These are phyloP conservation scores for Tympanopsis confertula DNA, from an alignment of 2,329 filamentous ascomycete genomes.

Conservation along the genomic window DNA sequence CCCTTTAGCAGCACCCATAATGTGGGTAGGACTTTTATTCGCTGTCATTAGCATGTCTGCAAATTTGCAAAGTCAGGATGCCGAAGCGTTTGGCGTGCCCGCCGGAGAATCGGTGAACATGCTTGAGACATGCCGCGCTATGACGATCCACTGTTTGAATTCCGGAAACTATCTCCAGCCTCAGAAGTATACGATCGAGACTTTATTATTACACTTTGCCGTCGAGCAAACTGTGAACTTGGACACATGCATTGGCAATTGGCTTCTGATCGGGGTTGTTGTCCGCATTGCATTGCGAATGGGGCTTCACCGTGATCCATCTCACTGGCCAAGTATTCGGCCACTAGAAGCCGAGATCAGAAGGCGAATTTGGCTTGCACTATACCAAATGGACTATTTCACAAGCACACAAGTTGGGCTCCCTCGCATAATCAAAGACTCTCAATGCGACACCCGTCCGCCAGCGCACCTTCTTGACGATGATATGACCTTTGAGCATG, in stretches of 20 bases:
- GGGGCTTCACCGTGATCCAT: constrained; percentile 53
- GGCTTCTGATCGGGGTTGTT: constrained; percentile 47
- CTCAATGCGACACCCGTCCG: constrained; percentile 6
- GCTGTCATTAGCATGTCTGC: constrained; percentile 51
- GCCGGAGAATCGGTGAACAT: constrained; percentile 37
- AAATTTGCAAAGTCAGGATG: constrained; percentile 47
- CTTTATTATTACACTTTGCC: constrained; percentile 47
- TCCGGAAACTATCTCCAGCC: constrained; percentile 54
- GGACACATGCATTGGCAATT: constrained; percentile 47
- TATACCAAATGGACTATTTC: constrained; percentile 9
- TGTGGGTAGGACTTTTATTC: constrained; percentile 31
- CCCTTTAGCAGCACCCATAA: constrained; percentile 19
- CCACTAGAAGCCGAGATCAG: constrained; percentile 50
- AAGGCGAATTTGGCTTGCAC: constrained; percentile 27
- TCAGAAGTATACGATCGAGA: constrained; percentile 46
- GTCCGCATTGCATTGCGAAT: constrained; percentile 53
- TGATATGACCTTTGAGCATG: too few species aligned
- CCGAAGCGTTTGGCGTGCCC: constrained; percentile 53
- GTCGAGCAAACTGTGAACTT: constrained; percentile 46
- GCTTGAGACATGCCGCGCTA: constrained; percentile 33
- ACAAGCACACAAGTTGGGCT: constrained; percentile 8
- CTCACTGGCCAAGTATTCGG: constrained; percentile 43
- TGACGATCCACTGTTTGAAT: constrained; percentile 51
- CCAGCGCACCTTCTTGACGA: constrained; percentile 4
- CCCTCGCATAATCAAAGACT: constrained; percentile 9